Conservation (phyloP, 2,329 filamentous ascomycete genomes). For the Stachybotrys echinatus region DNA sequence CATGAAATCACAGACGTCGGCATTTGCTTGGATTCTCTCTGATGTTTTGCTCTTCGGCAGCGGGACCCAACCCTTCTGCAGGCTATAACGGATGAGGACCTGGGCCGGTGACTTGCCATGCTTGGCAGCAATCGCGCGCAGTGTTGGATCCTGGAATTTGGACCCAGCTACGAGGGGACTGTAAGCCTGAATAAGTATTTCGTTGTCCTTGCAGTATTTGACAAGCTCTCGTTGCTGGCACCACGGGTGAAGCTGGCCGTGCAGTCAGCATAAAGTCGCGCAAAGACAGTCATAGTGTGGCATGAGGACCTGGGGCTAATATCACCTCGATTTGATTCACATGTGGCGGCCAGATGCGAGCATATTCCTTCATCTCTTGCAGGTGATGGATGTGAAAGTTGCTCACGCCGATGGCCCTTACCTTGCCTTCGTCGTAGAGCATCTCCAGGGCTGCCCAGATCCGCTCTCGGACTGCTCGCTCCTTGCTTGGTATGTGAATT, state of each 20-base stretch:
- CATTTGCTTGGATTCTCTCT: conserved; percentile 55
- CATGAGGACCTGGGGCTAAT: conserved; percentile 17
- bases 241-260: conserved; percentile 62
- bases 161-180: conserved; percentile 29
- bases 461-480: conserved; percentile 48
- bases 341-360: conserved; percentile 63
- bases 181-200: conserved; percentile 50
- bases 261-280: not conserved
- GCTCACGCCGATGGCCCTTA: conserved; percentile 65
- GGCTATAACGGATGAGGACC: conserved; percentile 61
- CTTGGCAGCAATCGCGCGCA: conserved; percentile 52
- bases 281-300: not conserved
- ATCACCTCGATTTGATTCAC: conserved; percentile 74
- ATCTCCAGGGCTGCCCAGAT: conserved; percentile 64
- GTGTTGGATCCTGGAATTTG: conserved; percentile 44
- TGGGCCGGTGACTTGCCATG: conserved; percentile 58
- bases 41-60: conserved; percentile 61
- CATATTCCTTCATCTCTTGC: conserved; percentile 61
- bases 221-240: conserved; percentile 45
- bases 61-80: conserved; percentile 67
- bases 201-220: conserved; percentile 66
- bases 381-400: conserved; percentile 66
- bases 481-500: conserved; percentile 59
- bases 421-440: conserved; percentile 52
- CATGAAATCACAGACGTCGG: conserved; percentile 55